Evolutionary conservation across 2,329 filamentous ascomycete genomes (phyloP), one percentile per base, ranked within the genome.

Genomic region (Colletotrichum karsti): DNA sequence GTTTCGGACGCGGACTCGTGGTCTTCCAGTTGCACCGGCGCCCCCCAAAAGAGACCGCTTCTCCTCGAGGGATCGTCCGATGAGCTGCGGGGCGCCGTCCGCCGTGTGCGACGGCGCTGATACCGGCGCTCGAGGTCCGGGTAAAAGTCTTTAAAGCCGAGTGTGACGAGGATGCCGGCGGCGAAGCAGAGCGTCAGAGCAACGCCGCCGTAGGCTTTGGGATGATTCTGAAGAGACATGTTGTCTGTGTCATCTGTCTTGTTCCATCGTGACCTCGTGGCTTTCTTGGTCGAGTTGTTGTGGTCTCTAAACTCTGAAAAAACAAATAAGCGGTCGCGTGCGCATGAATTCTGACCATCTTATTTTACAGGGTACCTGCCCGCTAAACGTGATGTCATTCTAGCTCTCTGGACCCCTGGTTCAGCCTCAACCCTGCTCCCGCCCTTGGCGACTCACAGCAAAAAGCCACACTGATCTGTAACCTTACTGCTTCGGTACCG

Each of bases 101-200:
- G 67, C 65, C 72, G 63, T 71, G 77, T 69, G 62, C 77, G 77
- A 71, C 80, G 80, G 70, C 79, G 82, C 73, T 88, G 87, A 74
- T 90, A 93, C 20, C 88, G 86, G 22, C 84, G 80, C 77, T 94
- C 91, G 51, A 94, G 84, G 72, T 93, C 91, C 1, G 92, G 90
- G 74, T 94, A 95, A 39, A 95, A 79, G 76, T 95, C 92, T 79
- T 94, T 94, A 81, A 93, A 90, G 65, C 91, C 91, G 3, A 96
- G 80, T 0, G 93, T 94, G 63, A 95, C 79, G 57, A 94, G 82
- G 59, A 94, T 86, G 46, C 95, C 94, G 9, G 93, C 86, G n/a
- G 91, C 78, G 74, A 98, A 97, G 75, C 93, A 92, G 20, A 90
- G 82, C 63, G 89, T 85, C 44, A 94, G 78, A 69, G 91, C 93